phyloP scores from a whole-genome alignment of 768 basidiomycete species.

The Coprinopsis sp. region DNA sequence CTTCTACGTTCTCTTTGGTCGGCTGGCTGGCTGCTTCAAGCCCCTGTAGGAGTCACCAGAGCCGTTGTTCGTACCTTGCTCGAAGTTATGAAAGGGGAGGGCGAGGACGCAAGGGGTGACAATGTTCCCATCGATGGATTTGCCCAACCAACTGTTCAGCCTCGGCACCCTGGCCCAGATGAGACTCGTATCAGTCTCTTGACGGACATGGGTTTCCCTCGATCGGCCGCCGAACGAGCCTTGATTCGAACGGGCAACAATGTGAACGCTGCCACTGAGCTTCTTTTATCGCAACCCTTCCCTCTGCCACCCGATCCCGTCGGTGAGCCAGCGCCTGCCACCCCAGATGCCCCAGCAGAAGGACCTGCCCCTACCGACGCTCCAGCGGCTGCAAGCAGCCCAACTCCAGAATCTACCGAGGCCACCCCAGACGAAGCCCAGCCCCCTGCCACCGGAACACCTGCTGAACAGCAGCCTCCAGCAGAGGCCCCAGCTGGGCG shows the following conservation, averaged over 20 bases:
- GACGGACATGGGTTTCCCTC: constrained; percentile 95
- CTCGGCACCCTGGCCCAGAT: constrained; percentile 52
- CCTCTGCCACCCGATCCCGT: constrained; percentile 71
- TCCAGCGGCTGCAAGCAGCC: constrained; percentile 23
- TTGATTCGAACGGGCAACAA: constrained; percentile 84
- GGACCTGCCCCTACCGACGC: constrained; percentile 21
- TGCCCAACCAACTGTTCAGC: constrained; percentile 22
- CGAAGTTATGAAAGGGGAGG: constrained; percentile 77
- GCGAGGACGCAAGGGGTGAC: constrained; percentile 62
- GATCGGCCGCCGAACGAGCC: constrained; percentile 82
- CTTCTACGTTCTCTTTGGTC: constrained; percentile 72
- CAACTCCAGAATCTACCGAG: neutral
- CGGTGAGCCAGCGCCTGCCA: constrained; percentile 32
- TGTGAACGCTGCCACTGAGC: constrained; percentile 81
- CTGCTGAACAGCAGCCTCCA: constrained; percentile 15
- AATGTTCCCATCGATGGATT: constrained; percentile 11
- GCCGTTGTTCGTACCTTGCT: constrained; percentile 74
- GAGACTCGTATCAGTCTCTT: constrained; percentile 78
- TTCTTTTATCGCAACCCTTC: constrained; percentile 78
- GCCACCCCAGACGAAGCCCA: constrained; percentile 11
- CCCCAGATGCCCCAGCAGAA: constrained; percentile 11
- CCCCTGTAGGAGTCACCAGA: constrained; percentile 71
- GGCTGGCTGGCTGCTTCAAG: constrained; percentile 72
- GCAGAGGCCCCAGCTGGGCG: constrained; percentile 25
- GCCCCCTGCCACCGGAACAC: constrained; percentile 1